These are phyloP conservation scores for Kernera saxatilis DNA, from an alignment of 345 rosid genomes.

Conservation along the genomic window DNA sequence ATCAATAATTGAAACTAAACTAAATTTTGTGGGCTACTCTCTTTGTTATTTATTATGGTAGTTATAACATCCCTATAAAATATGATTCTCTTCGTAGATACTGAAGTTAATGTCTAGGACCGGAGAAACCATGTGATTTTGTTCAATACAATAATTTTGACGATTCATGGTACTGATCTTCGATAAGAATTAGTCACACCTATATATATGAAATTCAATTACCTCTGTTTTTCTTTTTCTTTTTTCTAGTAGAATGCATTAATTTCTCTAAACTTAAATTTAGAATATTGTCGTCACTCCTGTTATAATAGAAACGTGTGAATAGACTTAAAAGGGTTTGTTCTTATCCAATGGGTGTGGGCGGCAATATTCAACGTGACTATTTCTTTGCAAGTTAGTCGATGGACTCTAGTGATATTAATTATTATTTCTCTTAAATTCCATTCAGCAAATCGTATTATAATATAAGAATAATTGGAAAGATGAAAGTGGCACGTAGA, in stretches of 20 bases:
- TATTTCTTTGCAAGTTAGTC: constrained; percentile 16
- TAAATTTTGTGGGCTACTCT: constrained; percentile 4
- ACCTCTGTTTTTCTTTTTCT: neutral
- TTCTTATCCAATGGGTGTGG: constrained; percentile 28
- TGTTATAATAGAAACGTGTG: constrained; percentile 16
- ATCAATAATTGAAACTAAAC: constrained; percentile 11
- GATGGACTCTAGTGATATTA: constrained; percentile 9
- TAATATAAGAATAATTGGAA: neutral
- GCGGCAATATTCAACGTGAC: constrained; percentile 20
- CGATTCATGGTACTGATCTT: neutral
- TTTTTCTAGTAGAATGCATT: neutral
- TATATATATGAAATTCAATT: neutral
- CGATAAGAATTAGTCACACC: neutral
- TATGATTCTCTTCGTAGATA: neutral
- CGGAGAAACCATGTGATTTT: neutral
- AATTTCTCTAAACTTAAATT: neutral
- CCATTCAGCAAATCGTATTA: neutral
- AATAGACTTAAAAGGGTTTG: constrained; percentile 1
- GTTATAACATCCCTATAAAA: too few species aligned
- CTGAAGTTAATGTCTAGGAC: constrained; percentile 17
- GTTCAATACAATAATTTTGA: neutral
- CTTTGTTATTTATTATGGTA: constrained; percentile 20
- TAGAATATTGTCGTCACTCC: neutral
- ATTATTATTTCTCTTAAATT: neutral
- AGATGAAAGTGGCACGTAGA: constrained; percentile 12